Base-by-base conservation (phyloP, 352 stramenopile species). In the Pythium aristosporum region DNA sequence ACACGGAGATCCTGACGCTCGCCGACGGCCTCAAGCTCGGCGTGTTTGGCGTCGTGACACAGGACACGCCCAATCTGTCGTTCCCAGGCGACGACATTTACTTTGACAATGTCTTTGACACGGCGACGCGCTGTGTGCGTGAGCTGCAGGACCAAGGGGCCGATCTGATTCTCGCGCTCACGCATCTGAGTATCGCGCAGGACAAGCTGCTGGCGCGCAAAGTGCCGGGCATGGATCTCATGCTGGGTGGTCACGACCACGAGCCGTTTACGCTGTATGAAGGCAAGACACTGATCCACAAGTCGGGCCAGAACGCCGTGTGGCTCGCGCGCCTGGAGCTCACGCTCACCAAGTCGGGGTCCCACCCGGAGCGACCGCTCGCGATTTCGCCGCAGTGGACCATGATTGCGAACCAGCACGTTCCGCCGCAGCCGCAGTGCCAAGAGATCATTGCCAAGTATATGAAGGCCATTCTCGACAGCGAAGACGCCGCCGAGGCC, bases 181-280 rank as follows among this genome's bases (percentile, higher is more conserved):
- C 89, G 3, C 89, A 97, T 53, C 52, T 96, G 44, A 87, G 79
- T 15, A 83, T 95, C 57, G 76, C 72, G 1, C 77, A 94, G 53
- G 89, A 97, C 68, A 77, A 81, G 28, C 61, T 83, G 23, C 59
- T 97, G 34, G 85, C 85, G 1, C 67, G 74, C 4, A 75, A 75
- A 42, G 75, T 89, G 25, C 76, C 78, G 6, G 83, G 83, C 8
- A 93, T 96, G 34, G 77, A 96, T 53, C 56, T 97, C 44, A 82
- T 97, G 39, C 74, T 98, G 20, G 92, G 92, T 15, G 91, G 92
- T 12, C 92, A 98, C 67, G 92, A 98, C 65, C 92, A 98, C 65
- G 88, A 97, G 42, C 88, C 88, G 0, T 88, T 96, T 54, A 91
- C 90, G 44, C 58, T 92, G 51, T 89, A 93, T 49, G 74, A 92